phyloP scores from a whole-genome alignment of 495 filamentous ascomycete genomes.

The Elaphomyces granulatus region DNA sequence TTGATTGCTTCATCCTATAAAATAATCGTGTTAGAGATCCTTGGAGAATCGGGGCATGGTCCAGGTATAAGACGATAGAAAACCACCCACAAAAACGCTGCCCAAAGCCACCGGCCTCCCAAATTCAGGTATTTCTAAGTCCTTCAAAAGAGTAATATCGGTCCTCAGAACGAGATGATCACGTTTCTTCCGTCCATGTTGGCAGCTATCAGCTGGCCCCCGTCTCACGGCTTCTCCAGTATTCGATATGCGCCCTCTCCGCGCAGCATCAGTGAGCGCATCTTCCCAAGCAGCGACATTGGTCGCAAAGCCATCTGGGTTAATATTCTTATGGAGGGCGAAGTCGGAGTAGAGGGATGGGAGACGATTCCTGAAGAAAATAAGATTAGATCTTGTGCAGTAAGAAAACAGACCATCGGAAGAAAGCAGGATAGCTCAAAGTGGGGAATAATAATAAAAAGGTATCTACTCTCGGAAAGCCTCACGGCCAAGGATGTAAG shows the following conservation, averaged over 20 bases:
- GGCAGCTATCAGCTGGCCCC: not conserved
- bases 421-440: slow-evolving; percentile 1
- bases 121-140: slow-evolving; percentile 62
- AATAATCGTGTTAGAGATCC: slow-evolving; percentile 1
- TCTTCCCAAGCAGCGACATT: slow-evolving; percentile 76
- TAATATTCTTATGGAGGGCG: slow-evolving; percentile 55
- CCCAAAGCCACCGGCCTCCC: slow-evolving; percentile 74
- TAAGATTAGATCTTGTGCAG: too few relatives aligned
- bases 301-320: slow-evolving; percentile 79
- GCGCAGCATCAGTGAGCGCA: slow-evolving; percentile 51
- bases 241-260: slow-evolving; percentile 48
- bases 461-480: slow-evolving; percentile 45
- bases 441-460: slow-evolving; percentile 1
- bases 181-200: slow-evolving; percentile 15
- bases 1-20: slow-evolving; percentile 50
- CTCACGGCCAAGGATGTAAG: slow-evolving; percentile 46
- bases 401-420: not conserved
- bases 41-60: too few relatives aligned
- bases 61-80: not conserved
- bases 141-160: slow-evolving; percentile 52
- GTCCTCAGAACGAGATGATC: slow-evolving; percentile 47
- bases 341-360: slow-evolving; percentile 95
- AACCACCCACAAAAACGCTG: slow-evolving; percentile 48
- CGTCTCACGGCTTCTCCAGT: slow-evolving; percentile 10
- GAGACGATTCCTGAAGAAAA: slow-evolving; percentile 54